Base-by-base conservation (phyloP, 768 basidiomycete genomes). In the Rhodotorula kratochvilovae region DNA sequence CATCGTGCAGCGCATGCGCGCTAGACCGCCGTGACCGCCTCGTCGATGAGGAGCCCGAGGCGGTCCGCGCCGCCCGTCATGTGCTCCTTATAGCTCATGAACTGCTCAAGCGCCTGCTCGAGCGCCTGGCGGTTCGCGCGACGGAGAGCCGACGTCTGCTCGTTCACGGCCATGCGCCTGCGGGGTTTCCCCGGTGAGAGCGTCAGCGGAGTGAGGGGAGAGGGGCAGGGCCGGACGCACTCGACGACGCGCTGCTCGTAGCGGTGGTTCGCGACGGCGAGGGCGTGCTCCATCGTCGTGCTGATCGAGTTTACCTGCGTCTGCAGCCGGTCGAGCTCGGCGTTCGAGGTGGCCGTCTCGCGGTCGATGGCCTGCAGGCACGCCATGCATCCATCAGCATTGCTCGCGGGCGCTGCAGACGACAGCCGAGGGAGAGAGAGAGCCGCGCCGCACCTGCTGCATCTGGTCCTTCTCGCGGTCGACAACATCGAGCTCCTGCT, bases 401-500 rank as follows among this genome's bases (percentile, higher is more conserved):
- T 3, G 13, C 19, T 46, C 45, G 15, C 21, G 13, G 19, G 45
- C 19, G 15, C 19, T 21, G 45, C 19, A 46, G 45, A 46, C 19
- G 45, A 21, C 3, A 35, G 43, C 25, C 23, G 36, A 46, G 27
- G 25, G 3, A 25, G 55, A 19, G 36, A 60, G 51, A 55, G 51
- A 4, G 21, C 42, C 15, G 13, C 8, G 3, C 46, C 85, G 73
- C 63, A 91, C 92, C 79, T 92, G 90, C 80, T 91, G 86, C 61
- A 91, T 81, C 75, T 89, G 88, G 71, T 91, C 89, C 17, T 88
- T 87, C 79, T 90, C 89, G 80, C 88, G 88, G 78, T 90, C 89
- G 33, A 88, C 79, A 77, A 59, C 58, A 16, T 59, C 39, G 17
- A 89, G 88, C 58, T 81, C 83, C 33, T 89, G 85, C 67, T 90